A percentile compares a stretch with the other conserved stretches of the same genome.
Evolutionary conservation across 371 early-diverging fungal genomes (phyloP).

Genomic region (Apophysomyces elegans): DNA sequence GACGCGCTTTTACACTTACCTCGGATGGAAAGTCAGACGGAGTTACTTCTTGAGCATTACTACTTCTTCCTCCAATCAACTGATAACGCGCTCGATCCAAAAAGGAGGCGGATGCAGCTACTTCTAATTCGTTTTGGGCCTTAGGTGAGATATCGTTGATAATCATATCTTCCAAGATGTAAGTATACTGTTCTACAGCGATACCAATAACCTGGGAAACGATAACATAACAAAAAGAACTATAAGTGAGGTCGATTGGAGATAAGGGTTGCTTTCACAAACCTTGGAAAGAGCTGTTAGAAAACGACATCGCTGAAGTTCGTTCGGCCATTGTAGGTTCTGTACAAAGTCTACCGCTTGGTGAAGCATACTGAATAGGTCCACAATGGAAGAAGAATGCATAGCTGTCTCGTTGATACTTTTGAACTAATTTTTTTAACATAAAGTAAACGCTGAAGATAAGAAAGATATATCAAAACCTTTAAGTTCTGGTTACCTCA

Average conservation of each 20-base stretch:
- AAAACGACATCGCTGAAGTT: constrained; percentile 69
- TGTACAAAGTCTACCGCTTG: constrained; percentile 74
- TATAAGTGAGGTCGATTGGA: constrained; percentile 22
- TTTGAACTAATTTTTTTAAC: constrained; percentile 48
- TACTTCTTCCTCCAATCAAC: constrained; percentile 34
- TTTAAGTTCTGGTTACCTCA: constrained; percentile 40
- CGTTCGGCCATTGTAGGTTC: constrained; percentile 79
- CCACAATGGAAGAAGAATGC: constrained; percentile 84
- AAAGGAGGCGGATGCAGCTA: constrained; percentile 27
- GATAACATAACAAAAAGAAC: constrained; percentile 39
- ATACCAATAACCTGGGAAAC: constrained; percentile 51
- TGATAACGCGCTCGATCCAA: constrained; percentile 47
- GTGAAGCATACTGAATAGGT: constrained; percentile 77
- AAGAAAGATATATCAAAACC: not conserved
- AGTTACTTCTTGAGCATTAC: constrained; percentile 39
- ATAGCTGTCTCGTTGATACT: constrained; percentile 62
- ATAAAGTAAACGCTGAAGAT: constrained; percentile 15
- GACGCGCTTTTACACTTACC: constrained; percentile 30
- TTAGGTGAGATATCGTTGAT: constrained; percentile 37
- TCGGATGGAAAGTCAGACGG: constrained; percentile 62
- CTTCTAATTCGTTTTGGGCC: constrained; percentile 15
- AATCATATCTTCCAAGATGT: constrained; percentile 46
- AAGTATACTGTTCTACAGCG: constrained; percentile 58
- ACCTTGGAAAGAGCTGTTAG: constrained; percentile 73
- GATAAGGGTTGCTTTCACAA: constrained; percentile 14